Base-by-base conservation (phyloP, 345 rosid genomes). In the Firmiana major region DNA sequence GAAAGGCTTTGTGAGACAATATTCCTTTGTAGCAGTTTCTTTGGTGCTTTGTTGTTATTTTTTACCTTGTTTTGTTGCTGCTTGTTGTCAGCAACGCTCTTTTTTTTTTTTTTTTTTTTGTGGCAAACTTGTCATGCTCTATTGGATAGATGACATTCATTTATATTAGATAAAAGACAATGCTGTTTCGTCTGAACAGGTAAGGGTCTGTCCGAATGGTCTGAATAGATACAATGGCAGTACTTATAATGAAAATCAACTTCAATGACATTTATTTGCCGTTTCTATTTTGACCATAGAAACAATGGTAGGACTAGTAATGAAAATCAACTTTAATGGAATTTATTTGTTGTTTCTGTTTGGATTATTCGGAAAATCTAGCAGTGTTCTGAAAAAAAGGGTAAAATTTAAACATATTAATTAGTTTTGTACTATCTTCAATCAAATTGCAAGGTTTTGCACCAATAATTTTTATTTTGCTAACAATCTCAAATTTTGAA, bases 401-500 rank as follows among this genome's bases (percentile, higher is more conserved):
- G 34, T 31, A 31, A 31, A 31, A 31, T 1, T 49, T 16, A 49
- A 49, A 48, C 9, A 49, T 49, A 15, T 71, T 60, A 64, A 38
- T 19, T 51, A 19, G 45, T 31, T 26, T 51, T 17, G 24, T 17
- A 13, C 17, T 9, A 51, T 12, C 31, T 53, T 21, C 60, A 34
- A 34, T 19, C 63, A 71, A 19, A 28, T 71, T 34, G 75, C 59
- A 17, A 34, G 51, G 6, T 51, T 51, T 45, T 34, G 17, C 75
- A 53, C 22, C 11, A 51, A 19, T 53, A 31, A 13, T 51, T 71
- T 16, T 71, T 31, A 31, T 71, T 31, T 53, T 4, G 28, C 46
- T 53, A 71, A 36, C 31, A 10, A 71, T 71, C 9, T 51, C 60
- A 71, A 71, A 4, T 12, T 74, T 45, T 63, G 78, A 75, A 55